phyloP scores from a whole-genome alignment of 75 land plant genomes.

The Cryptomeria japonica region DNA sequence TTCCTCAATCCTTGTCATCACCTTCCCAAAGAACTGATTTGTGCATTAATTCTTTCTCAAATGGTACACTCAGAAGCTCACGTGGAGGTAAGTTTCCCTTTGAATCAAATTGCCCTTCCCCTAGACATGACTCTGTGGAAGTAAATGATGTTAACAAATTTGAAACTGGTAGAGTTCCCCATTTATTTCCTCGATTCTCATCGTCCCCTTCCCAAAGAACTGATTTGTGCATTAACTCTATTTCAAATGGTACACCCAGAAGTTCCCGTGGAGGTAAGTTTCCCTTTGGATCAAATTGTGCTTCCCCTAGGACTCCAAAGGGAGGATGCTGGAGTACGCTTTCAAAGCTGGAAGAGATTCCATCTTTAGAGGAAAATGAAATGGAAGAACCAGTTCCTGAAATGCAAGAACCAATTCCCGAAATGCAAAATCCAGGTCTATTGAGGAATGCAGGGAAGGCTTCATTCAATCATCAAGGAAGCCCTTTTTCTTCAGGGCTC shows the following conservation, averaged over 20 bases:
- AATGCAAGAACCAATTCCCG: background rate
- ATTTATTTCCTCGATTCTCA: background rate
- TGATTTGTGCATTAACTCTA: background rate
- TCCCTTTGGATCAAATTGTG: constrained; percentile 9
- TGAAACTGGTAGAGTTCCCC: background rate
- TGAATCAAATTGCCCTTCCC: constrained; percentile 4
- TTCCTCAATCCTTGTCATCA: background rate
- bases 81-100: constrained; percentile 2
- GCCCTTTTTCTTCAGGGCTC: background rate
- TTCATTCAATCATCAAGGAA: background rate
- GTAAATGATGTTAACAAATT: background rate
- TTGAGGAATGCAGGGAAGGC: background rate
- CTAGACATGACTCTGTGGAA: background rate
- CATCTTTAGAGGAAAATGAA: constrained; percentile 41
- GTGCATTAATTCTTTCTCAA: background rate
- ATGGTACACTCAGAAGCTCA: constrained; percentile 6
- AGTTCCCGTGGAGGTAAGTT: constrained; percentile 4
- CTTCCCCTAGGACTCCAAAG: constrained; percentile 21
- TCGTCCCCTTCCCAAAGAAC: background rate
- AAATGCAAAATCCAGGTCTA: background rate
- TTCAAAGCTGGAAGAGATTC: constrained; percentile 43
- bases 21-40: background rate
- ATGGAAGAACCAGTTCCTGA: background rate
- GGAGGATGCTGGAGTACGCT: constrained; percentile 30
- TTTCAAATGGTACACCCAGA: constrained; percentile 4